Evolutionary conservation across 106 monocot genomes (phyloP).

Genomic region (Ottelia alismoides): DNA sequence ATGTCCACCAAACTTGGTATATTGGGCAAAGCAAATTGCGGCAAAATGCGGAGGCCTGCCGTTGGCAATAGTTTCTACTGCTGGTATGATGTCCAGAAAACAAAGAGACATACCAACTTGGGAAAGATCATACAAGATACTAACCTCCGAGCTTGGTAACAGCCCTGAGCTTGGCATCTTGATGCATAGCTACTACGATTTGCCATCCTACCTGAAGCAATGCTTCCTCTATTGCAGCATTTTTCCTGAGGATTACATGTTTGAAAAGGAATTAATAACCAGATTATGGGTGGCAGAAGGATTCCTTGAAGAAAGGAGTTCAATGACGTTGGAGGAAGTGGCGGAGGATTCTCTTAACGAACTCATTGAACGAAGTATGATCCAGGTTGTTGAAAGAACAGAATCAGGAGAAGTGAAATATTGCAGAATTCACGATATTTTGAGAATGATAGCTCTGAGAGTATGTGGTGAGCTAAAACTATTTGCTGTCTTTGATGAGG

Average conservation of each 20-base stretch:
- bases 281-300: conserved; percentile 32
- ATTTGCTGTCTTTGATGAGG: neutral
- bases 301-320: conserved; percentile 4
- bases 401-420: neutral
- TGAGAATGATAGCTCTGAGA: neutral
- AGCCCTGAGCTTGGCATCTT: conserved; percentile 1
- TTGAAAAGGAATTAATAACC: conserved; percentile 7
- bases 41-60: conserved; percentile 5
- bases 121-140: neutral
- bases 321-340: conserved; percentile 19
- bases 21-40: neutral
- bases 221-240: conserved; percentile 18
- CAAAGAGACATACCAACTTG: neutral
- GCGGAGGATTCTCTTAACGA: conserved; percentile 23
- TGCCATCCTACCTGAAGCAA: conserved; percentile 14
- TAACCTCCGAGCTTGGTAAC: neutral
- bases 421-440: conserved; percentile 11
- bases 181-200: conserved; percentile 9
- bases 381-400: conserved; percentile 14
- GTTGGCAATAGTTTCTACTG: conserved; percentile 1
- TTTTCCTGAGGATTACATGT: conserved; percentile 12
- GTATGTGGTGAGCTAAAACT: neutral
- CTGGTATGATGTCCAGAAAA: neutral
- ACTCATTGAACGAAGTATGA: conserved; percentile 18
- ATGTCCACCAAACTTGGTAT: neutral